These are phyloP conservation scores for Saturnispora ahearnii DNA, from an alignment of 805 yeast genomes.

Conservation along the genomic window DNA sequence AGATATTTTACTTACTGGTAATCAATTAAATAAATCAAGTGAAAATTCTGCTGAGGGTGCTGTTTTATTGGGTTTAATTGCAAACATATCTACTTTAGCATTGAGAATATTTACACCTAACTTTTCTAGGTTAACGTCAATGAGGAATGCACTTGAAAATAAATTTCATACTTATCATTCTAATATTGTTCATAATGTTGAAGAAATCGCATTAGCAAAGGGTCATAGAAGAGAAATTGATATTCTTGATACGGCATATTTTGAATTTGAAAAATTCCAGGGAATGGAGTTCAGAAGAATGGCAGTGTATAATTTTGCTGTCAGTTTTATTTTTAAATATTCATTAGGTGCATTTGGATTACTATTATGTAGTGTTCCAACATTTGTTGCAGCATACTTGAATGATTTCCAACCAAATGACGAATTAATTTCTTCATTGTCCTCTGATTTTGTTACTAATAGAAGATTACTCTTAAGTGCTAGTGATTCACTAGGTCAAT, in stretches of 20 bases:
- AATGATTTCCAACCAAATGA: constrained; percentile 38
- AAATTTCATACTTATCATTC: constrained; percentile 77
- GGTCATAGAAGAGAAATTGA: constrained; percentile 78
- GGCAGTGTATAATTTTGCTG: constrained; percentile 75
- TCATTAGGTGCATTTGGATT: constrained; percentile 96
- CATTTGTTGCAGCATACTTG: constrained; percentile 39
- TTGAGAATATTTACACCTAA: constrained; percentile 79
- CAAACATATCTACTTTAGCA: constrained; percentile 69
- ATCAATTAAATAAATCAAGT: constrained; percentile 55
- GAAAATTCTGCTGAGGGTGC: constrained; percentile 76
- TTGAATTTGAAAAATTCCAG: constrained; percentile 69
- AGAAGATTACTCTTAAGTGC: constrained; percentile 76
- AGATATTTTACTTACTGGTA: constrained; percentile 72
- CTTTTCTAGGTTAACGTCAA: constrained; percentile 70
- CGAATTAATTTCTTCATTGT: constrained; percentile 28
- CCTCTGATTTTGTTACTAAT: constrained; percentile 85
- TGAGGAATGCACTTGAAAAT: constrained; percentile 74
- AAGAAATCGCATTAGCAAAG: constrained; percentile 77
- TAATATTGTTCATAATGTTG: constrained; percentile 66
- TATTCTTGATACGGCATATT: constrained; percentile 68
- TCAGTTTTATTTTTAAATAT: constrained; percentile 82
- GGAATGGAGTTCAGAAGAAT: constrained; percentile 63
- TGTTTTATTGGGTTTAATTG: constrained; percentile 64
- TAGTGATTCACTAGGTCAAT: constrained; percentile 79
- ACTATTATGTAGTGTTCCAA: constrained; percentile 79